phyloP scores from a whole-genome alignment of 2,329 filamentous ascomycete genomes.

The Fusarium tupiense region DNA sequence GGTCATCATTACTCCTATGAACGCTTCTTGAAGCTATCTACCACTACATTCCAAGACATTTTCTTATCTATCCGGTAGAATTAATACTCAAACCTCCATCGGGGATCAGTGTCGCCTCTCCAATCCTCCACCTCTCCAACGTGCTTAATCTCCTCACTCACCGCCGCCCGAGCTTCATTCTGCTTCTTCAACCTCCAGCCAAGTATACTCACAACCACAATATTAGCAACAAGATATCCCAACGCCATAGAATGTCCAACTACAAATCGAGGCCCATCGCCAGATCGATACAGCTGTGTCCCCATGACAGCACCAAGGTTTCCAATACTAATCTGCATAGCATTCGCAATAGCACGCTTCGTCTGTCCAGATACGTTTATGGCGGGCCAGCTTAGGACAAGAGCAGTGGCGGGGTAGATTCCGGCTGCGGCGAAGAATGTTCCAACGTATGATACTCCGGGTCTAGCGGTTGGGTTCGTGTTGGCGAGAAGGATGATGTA shows the following conservation, averaged over 20 bases:
- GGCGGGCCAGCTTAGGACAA: slow-evolving; percentile 75
- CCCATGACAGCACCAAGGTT: slow-evolving; percentile 75
- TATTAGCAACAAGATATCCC: slow-evolving; percentile 69
- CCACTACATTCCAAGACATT: rapidly evolving
- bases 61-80: rapidly evolving
- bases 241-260: slow-evolving; percentile 74
- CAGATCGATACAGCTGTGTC: slow-evolving; percentile 72
- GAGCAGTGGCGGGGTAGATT: slow-evolving; percentile 72
- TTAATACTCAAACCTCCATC: slow-evolving; percentile 71
- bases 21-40: rapidly evolving
- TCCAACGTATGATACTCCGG: slow-evolving; percentile 68
- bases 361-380: slow-evolving; percentile 78
- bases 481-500: slow-evolving; percentile 69
- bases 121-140: slow-evolving; percentile 64
- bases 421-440: slow-evolving; percentile 72
- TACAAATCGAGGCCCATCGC: slow-evolving; percentile 69
- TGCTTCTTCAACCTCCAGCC: slow-evolving; percentile 65
- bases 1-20: rapidly evolving
- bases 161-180: slow-evolving; percentile 62
- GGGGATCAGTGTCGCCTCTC: slow-evolving; percentile 69
- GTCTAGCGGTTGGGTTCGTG: slow-evolving; percentile 54
- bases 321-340: slow-evolving; percentile 77
- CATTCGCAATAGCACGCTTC: slow-evolving; percentile 74
- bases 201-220: slow-evolving; percentile 61
- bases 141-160: slow-evolving; percentile 56